Conservation (phyloP, 108 stramenopile species). For the Hondaea fermentalgiana region DNA sequence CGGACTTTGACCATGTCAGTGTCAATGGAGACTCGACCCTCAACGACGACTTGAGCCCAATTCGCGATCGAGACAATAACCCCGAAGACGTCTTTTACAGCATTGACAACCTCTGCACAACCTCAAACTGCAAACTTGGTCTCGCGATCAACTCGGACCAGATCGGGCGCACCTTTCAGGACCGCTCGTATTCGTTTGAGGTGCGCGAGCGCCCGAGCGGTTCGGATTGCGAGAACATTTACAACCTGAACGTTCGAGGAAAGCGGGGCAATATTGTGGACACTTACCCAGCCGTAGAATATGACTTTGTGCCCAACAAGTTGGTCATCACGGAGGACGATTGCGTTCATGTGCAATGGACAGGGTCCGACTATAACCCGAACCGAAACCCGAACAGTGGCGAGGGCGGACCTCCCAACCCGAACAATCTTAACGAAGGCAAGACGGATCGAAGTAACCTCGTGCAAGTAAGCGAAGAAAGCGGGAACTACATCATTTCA, state of each 20-base stretch:
- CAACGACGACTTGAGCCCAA: background rate
- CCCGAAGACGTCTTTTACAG: slow-evolving; percentile 19
- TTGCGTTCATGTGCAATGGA: slow-evolving; percentile 44
- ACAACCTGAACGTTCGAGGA: slow-evolving; percentile 37
- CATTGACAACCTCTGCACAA: slow-evolving; percentile 33
- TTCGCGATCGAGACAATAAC: background rate
- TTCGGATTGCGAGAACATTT: slow-evolving; percentile 19
- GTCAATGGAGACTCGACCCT: background rate
- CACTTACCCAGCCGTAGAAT: slow-evolving; percentile 42
- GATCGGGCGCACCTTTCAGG: slow-evolving; percentile 46
- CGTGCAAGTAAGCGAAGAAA: slow-evolving; percentile 21
- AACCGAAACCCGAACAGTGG: slow-evolving; percentile 38
- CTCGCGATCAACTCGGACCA: slow-evolving; percentile 42
- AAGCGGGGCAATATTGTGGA: slow-evolving; percentile 49
- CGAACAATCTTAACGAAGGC: slow-evolving; percentile 32
- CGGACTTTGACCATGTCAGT: slow-evolving; percentile 30
- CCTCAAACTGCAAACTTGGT: slow-evolving; percentile 23
- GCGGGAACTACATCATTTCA: background rate
- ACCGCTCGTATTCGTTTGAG: slow-evolving; percentile 36
- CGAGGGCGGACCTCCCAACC: slow-evolving; percentile 40
- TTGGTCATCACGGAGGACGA: slow-evolving; percentile 14
- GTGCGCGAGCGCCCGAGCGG: background rate
- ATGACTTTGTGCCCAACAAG: slow-evolving; percentile 39
- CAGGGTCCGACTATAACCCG: slow-evolving; percentile 44
- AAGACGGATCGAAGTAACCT: slow-evolving; percentile 39